Evolutionary conservation across 2,329 filamentous ascomycete species (phyloP).

Genomic region (Alternaria panax): DNA sequence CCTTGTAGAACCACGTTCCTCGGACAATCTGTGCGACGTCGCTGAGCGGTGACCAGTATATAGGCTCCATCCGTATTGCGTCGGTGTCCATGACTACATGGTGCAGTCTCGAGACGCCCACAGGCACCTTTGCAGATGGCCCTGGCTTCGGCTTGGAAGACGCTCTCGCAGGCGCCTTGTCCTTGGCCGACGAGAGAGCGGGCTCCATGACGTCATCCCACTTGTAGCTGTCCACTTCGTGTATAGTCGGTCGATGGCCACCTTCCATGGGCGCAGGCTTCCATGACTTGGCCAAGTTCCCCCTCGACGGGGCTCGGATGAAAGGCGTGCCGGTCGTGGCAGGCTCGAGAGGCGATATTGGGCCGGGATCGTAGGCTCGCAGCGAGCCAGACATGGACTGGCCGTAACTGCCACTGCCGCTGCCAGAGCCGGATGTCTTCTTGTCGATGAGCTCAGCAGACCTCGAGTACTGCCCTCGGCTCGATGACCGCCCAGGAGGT

Average conservation of each 20-base stretch:
- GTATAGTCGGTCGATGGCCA: conserved; percentile 46
- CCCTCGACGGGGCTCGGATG: conserved; percentile 57
- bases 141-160: conserved; percentile 37
- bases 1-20: conserved; percentile 97
- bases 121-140: conserved; percentile 70
- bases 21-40: conserved; percentile 83
- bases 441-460: conserved; percentile 38
- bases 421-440: conserved; percentile 34
- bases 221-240: conserved; percentile 56
- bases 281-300: conserved; percentile 39
- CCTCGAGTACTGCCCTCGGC: conserved; percentile 37
- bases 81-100: conserved; percentile 78
- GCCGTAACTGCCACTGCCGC: conserved; percentile 31
- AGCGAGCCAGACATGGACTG: conserved; percentile 37
- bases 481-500: conserved; percentile 28
- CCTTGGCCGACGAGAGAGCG: conserved; percentile 39
- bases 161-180: conserved; percentile 34
- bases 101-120: conserved; percentile 89
- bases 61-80: conserved; percentile 80
- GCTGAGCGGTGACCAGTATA: conserved; percentile 96
- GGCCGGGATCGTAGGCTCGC: conserved; percentile 39
- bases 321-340: conserved; percentile 60
- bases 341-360: conserved; percentile 39
- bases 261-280: conserved; percentile 33
- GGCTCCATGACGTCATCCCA: conserved; percentile 56